Conservation (phyloP, 163 green algal genomes). For the Volvox carteri region DNA sequence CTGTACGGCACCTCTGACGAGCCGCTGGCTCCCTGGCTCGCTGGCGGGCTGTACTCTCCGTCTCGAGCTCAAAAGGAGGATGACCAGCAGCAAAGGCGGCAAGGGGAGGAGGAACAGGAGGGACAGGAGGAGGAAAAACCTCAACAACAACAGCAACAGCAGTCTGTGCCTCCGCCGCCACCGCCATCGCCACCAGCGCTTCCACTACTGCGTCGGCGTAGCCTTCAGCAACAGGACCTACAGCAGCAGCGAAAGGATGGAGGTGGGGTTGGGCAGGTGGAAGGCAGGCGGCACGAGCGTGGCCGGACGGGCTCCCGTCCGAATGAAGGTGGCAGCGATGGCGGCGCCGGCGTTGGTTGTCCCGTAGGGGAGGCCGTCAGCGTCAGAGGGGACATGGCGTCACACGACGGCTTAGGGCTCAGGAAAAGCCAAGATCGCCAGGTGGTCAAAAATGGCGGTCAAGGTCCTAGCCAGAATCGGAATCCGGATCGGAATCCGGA, state of each 20-base stretch:
- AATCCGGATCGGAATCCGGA: no score
- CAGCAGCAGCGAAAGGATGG: neutral
- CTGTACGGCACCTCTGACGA: neutral
- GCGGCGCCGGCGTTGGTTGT: no score
- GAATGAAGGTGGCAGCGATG: no score
- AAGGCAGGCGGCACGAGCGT: neutral
- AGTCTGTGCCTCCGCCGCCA: neutral
- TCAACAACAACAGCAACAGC: neutral
- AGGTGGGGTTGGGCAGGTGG: neutral
- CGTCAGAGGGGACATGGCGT: no score
- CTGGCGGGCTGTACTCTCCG: slow-evolving; percentile 2
- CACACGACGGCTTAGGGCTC: no score
- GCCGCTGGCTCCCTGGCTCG: neutral
- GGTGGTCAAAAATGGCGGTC: no score
- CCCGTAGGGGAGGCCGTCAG: no score
- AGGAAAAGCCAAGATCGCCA: no score
- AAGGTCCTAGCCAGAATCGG: no score
- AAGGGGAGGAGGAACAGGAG: neutral
- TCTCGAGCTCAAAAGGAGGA: neutral
- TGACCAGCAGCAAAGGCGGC: neutral
- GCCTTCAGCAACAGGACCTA: neutral
- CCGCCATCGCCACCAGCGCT: neutral
- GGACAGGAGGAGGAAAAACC: neutral
- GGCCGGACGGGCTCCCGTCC: neutral
- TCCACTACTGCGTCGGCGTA: neutral